Evolutionary conservation across 1,139 yeast genomes (phyloP), one percentile per base, ranked within the genome.

Genomic region (Taphrina sp.): DNA sequence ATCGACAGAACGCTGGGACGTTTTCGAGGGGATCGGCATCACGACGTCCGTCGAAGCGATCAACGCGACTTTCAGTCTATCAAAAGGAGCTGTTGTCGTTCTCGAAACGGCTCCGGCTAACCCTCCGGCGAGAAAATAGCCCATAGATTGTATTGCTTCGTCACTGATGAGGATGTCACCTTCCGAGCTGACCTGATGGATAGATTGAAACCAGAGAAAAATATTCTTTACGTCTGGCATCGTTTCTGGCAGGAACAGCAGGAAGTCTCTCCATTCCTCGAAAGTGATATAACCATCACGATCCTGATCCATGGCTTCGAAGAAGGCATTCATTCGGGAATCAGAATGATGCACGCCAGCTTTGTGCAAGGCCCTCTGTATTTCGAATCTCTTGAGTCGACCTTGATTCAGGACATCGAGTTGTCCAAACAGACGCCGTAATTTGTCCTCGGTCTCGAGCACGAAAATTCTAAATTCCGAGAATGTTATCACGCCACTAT

Each of bases 21-120:
- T 63, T 5, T 61, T 61, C 19, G 44, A 56, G 2, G 59, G 58
- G 12, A 59, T 49, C 4, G 60, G 31, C 5, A 54, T 24, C 1
- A 66, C 63, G 3, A 20, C 35, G 63, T 89, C 95, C 0, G 96
- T 83, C 68, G 95, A 79, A 1, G 98, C 97, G 66, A 92, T 92
- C 57, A 92, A 74, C 64, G 87, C 92, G 17, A 92, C 97, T 67
- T 92, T 92, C 23, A 92, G 79, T 38, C 98, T 78, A 69, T 92
- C 98, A 64, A 92, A 87, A 10, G 98, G 98, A 0, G 98, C 98
- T 0, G 98, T 92, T 65, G 95, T 85, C 0, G 97, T 89, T 71
- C 98, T 80, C n/a, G 96, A 88, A 3, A 92, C 85, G 3, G 92
- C 98, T 1, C 98, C 98, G 0, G 96, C 86, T 29, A 90, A 70